phyloP scores from a whole-genome alignment of 192 early-diverging fungal genomes.

The Backusella psychrophila region DNA sequence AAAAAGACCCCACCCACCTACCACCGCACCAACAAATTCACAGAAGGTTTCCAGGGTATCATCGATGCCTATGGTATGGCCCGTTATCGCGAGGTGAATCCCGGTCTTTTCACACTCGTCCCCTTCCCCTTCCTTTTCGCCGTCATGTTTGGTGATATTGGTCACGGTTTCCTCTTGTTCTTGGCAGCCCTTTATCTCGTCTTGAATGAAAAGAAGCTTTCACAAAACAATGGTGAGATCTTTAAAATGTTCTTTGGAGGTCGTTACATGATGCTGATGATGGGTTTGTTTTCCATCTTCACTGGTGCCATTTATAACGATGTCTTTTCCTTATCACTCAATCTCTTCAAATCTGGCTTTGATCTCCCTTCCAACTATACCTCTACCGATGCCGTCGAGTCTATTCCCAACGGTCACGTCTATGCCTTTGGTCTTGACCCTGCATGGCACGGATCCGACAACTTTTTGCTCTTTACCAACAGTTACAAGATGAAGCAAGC shows the following conservation, averaged over 20 bases:
- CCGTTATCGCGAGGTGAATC: conserved; percentile 96
- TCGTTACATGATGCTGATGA: conserved; percentile 96
- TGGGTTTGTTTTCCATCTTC: conserved; percentile 97
- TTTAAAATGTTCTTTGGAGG: conserved; percentile 91
- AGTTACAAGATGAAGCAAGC: conserved; percentile 99
- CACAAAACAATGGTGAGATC: conserved; percentile 74
- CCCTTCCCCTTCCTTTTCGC: conserved; percentile 99
- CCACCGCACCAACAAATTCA: conserved; percentile 95
- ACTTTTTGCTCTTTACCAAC: conserved; percentile 93
- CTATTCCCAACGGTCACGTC: conserved; percentile 56
- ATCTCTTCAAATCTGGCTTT: conserved; percentile 75
- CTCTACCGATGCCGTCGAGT: conserved; percentile 55
- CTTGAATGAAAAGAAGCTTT: conserved; percentile 76
- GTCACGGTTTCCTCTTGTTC: conserved; percentile 90
- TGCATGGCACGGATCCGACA: conserved; percentile 92
- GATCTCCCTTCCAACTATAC: conserved; percentile 65
- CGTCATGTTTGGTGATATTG: conserved; percentile 99
- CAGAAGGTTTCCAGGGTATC: conserved; percentile 94
- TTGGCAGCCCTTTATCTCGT: conserved; percentile 74
- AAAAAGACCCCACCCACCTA: conserved; percentile 91
- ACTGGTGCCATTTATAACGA: conserved; percentile 99
- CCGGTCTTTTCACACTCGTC: conserved; percentile 94
- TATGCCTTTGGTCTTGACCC: conserved; percentile 91
- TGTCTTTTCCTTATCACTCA: conserved; percentile 85
- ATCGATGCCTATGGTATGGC: conserved; percentile 98